A percentile compares a stretch with the other conserved stretches of the same genome.
Evolutionary conservation across 2,329 filamentous ascomycete genomes (phyloP).

Genomic region (Tolypocladium amazonense): DNA sequence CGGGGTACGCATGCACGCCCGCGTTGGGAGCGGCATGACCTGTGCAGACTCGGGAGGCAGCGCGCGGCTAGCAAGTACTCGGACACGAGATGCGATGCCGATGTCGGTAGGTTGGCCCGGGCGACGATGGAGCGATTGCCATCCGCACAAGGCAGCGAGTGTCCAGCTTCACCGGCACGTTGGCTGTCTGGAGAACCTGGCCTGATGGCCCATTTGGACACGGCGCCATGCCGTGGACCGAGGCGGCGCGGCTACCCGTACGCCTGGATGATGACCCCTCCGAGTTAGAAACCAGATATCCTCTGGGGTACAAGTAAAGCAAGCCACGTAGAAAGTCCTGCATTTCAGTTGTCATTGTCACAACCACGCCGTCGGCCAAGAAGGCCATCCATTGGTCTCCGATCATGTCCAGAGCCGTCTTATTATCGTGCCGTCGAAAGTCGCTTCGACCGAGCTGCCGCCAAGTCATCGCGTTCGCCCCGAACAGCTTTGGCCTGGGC

Average conservation of each 20-base stretch:
- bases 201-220: background rate
- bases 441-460: background rate
- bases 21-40: background rate
- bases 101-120: background rate
- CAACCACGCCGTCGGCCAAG: background rate
- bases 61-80: background rate
- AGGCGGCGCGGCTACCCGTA: background rate
- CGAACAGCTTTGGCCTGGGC: background rate
- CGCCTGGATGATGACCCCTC: background rate
- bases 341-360: too few species aligned
- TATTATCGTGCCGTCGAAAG: background rate
- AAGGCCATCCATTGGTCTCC: background rate
- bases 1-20: background rate
- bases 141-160: background rate
- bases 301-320: too few species aligned
- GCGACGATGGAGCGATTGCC: background rate
- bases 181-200: background rate
- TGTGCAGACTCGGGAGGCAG: background rate
- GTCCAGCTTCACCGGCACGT: background rate
- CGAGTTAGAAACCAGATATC: too few species aligned
- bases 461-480: background rate
- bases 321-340: too few species aligned
- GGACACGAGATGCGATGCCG: background rate
- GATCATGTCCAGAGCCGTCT: background rate
- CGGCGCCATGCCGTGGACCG: background rate